Base-by-base conservation (phyloP, 345 rosid genomes). In the Kernera saxatilis region DNA sequence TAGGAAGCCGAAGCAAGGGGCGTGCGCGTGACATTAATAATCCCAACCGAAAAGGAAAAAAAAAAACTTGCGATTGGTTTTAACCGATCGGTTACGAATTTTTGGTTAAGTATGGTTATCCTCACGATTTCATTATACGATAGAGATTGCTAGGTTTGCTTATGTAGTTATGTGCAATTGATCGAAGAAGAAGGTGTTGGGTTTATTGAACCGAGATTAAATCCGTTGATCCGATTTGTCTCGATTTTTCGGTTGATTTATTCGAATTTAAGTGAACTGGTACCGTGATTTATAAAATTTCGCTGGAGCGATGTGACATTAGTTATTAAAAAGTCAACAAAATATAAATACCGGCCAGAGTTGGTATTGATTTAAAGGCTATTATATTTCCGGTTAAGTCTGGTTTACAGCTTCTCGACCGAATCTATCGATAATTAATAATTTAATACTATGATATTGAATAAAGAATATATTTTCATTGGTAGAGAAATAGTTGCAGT, bases 11-110 rank as follows among this genome's bases (percentile, higher is more conserved):
- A 61, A 60, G 58, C 29, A 44, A 74, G 35, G 23, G n/a, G n/a
- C n/a, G n/a, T n/a, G 17, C 54, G 23, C 69, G 74, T 69, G 64
- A 53, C 65, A 53, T 53, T 61, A 68, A 60, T 75, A 53, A 53
- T 53, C 64, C 64, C 75, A 69, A 54, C 75, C 45, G 69, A 33
- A 61, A 41, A 5, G 0, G 2, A 3, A 15, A 23, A 32, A 29
- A 15, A 6, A 40, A n/a, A 9, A 46, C 9, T 29, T 37, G 18
- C 25, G 35, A 18, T 6, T 43, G 56, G 44, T 63, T 33, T 40
- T 26, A 72, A 13, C 15, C 23, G 30, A 57, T 66, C 44, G 27
- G 43, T 19, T 48, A 7, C 25, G 1, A 19, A 5, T 7, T 32
- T 15, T 1, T 13, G 40, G 21, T 33, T 64, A 9, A 26, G 32